Percentiles rank a stretch among this genome's conserved stretches.
These are phyloP conservation scores for Periconia digitata DNA, from an alignment of 2,329 filamentous ascomycete species.

Conservation along the genomic window DNA sequence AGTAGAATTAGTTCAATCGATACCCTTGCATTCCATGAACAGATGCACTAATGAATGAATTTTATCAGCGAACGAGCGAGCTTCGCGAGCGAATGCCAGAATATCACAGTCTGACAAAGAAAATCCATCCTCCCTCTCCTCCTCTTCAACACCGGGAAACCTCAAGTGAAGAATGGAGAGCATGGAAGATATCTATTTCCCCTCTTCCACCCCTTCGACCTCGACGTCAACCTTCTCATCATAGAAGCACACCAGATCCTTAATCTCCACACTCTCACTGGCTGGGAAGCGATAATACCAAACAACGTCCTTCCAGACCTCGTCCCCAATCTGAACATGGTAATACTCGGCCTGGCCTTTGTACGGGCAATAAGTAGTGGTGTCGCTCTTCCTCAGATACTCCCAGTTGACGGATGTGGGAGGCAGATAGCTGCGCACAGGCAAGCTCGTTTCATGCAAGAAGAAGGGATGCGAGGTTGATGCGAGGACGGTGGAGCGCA, in stretches of 20 bases:
- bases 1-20: too few species aligned
- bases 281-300: constrained; percentile 66
- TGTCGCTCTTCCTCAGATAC: constrained; percentile 53
- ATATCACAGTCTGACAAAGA: too few species aligned
- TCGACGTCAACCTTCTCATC: constrained; percentile 69
- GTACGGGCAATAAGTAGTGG: constrained; percentile 64
- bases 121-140: too few species aligned
- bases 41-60: too few species aligned
- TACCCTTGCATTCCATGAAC: too few species aligned
- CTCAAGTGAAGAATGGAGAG: not conserved
- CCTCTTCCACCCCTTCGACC: constrained; percentile 54
- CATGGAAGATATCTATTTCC: constrained; percentile 9
- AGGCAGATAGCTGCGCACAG: constrained; percentile 62
- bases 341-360: constrained; percentile 69
- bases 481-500: constrained; percentile 51
- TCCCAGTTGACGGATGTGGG: constrained; percentile 52
- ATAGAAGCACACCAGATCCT: constrained; percentile 64
- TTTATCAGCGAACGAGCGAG: too few species aligned
- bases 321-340: constrained; percentile 51
- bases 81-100: too few species aligned
- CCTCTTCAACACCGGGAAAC: too few species aligned
- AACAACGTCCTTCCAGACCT: constrained; percentile 54
- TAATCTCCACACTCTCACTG: constrained; percentile 57
- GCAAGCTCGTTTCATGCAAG: constrained; percentile 62
- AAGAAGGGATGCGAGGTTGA: constrained; percentile 51